Evolutionary conservation across 257 asterid species (phyloP).

Genomic region (Haberlea rhodopensis): DNA sequence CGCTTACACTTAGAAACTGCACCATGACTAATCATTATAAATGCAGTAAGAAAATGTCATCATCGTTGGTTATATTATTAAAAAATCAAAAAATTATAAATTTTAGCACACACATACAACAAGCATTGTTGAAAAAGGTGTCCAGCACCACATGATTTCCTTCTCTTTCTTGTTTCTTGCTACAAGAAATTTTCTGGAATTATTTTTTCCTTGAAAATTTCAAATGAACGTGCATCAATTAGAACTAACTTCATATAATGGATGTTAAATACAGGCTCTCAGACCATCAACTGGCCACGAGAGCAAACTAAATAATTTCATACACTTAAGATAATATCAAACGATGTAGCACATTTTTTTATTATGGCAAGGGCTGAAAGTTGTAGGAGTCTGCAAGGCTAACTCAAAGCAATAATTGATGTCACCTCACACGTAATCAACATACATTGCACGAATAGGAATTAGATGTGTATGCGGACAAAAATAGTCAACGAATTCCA

Average conservation of each 20-base stretch:
- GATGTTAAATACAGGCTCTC: not conserved
- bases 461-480: not conserved
- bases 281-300: conserved; percentile 1
- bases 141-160: conserved; percentile 6
- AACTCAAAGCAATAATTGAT: not conserved
- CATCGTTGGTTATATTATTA: not conserved
- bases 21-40: not conserved
- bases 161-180: not conserved
- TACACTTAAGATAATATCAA: not conserved
- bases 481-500: not conserved
- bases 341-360: not conserved
- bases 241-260: not conserved
- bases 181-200: conserved; percentile 9
- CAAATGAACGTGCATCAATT: not conserved
- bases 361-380: not conserved
- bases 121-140: not conserved
- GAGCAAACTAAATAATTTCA: not conserved
- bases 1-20: not conserved
- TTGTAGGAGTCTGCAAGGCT: not conserved
- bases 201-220: not conserved
- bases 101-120: not conserved
- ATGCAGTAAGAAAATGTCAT: not conserved
- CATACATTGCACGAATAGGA: conserved; percentile 1
- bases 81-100: not conserved
- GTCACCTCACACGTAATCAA: not conserved